Conservation (phyloP, 192 early-diverging fungal species). For the Coemansia sp. region DNA sequence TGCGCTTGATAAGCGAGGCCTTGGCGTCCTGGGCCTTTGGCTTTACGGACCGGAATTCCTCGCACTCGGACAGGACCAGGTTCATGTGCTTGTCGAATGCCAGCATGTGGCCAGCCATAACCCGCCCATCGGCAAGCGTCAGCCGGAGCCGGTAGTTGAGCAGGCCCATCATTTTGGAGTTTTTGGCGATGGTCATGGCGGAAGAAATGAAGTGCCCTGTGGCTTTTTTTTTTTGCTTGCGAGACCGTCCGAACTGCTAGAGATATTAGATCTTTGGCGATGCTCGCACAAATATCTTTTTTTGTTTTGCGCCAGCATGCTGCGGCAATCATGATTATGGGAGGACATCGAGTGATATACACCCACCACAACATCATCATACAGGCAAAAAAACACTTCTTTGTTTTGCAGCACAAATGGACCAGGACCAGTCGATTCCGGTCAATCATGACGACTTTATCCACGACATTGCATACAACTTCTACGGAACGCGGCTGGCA, state of each 20-base stretch:
- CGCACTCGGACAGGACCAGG: conserved; percentile 93
- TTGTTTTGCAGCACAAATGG: conserved; percentile 16
- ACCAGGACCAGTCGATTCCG: conserved; percentile 48
- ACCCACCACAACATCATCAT: too few species aligned
- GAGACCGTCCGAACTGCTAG: too few species aligned
- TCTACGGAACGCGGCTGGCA: conserved; percentile 85
- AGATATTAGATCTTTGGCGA: too few species aligned
- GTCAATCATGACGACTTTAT: conserved; percentile 82
- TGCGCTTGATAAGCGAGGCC: conserved; percentile 81
- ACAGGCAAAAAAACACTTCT: neutral
- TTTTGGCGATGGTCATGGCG: conserved; percentile 17
- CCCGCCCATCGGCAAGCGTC: conserved; percentile 86
- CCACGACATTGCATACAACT: conserved; percentile 88
- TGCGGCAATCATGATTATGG: too few species aligned
- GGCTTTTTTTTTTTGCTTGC: too few species aligned
- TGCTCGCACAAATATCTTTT: too few species aligned
- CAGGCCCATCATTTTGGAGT: conserved; percentile 87
- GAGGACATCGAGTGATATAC: too few species aligned
- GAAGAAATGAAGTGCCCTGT: too few species aligned
- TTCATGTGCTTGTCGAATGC: conserved; percentile 99
- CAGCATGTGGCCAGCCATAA: conserved; percentile 95
- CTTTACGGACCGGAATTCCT: conserved; percentile 93
- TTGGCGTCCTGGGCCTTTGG: conserved; percentile 58
- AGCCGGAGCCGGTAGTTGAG: conserved; percentile 94
- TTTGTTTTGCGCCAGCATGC: too few species aligned